phyloP scores from a whole-genome alignment of 2,329 filamentous ascomycete genomes.

The Pseudogymnoascus sp. region DNA sequence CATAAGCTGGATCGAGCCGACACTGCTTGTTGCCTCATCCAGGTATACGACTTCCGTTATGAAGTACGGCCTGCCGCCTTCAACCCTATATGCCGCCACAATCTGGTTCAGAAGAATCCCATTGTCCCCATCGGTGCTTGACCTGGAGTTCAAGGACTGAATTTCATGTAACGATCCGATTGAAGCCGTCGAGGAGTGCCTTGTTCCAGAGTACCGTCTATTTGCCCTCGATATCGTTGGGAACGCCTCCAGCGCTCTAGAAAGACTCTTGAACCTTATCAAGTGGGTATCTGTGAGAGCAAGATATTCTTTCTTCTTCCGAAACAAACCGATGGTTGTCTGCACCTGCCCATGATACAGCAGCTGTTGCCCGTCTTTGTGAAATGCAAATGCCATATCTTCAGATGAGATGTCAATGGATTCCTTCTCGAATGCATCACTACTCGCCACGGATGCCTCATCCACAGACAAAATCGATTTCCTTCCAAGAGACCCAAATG shows the following conservation, averaged over 20 bases:
- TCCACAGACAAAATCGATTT: conserved; percentile 25
- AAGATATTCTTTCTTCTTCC: conserved; percentile 66
- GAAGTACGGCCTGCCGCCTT: conserved; percentile 60
- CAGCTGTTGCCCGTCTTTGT: conserved; percentile 1
- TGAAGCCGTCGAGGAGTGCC: conserved; percentile 52
- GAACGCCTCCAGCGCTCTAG: conserved; percentile 58
- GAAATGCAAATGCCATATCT: background rate
- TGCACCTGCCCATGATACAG: conserved; percentile 57
- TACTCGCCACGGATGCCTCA: conserved; percentile 21
- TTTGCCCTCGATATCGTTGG: conserved; percentile 36
- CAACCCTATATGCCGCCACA: conserved; percentile 58
- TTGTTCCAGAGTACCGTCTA: conserved; percentile 36
- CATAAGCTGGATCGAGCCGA: conserved; percentile 57
- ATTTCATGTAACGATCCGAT: conserved; percentile 55
- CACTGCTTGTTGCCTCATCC: conserved; percentile 56
- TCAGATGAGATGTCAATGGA: conserved; percentile 15
- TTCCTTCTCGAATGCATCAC: conserved; percentile 22
- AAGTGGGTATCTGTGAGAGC: conserved; percentile 64
- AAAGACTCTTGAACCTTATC: conserved; percentile 60
- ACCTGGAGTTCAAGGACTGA: conserved; percentile 41
- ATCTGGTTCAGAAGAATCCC: conserved; percentile 57
- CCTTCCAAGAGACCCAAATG: conserved; percentile 30
- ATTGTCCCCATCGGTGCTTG: conserved; percentile 46
- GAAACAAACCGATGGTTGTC: conserved; percentile 61
- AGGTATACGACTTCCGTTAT: conserved; percentile 61